Evolutionary conservation across 805 yeast genomes (phyloP).

Genomic region (Candida glaebosa): DNA sequence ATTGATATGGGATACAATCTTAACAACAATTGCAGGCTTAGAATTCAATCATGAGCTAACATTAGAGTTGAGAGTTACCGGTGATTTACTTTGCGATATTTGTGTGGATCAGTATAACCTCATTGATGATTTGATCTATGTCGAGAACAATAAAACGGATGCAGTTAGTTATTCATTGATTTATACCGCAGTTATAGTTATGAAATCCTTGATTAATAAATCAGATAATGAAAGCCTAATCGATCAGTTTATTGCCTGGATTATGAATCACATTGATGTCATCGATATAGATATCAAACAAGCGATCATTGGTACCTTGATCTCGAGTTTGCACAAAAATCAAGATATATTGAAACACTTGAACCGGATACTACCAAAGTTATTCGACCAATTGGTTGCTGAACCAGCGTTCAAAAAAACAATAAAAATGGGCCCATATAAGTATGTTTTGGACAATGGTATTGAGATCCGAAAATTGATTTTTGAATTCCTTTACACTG

Average conservation of each 20-base stretch:
- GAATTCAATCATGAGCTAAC: conserved; percentile 15
- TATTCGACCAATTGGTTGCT: conserved; percentile 53
- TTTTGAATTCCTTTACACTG: conserved; percentile 64
- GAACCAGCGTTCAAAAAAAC: conserved; percentile 56
- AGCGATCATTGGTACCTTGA: conserved; percentile 55
- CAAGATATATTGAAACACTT: conserved; percentile 43
- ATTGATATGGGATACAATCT: conserved; percentile 24
- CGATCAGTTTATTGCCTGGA: conserved; percentile 12
- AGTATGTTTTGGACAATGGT: conserved; percentile 77
- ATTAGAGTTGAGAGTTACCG: conserved; percentile 30
- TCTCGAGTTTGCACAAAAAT: conserved; percentile 59
- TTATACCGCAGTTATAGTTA: conserved; percentile 31
- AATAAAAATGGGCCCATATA: conserved; percentile 84
- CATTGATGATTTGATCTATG: conserved; percentile 7
- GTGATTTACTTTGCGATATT: conserved; percentile 33
- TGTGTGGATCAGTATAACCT: conserved; percentile 2
- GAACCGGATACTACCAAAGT: conserved; percentile 44
- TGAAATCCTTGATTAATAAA: conserved; percentile 27
- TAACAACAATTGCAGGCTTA: conserved; percentile 12
- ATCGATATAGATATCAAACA: conserved; percentile 51
- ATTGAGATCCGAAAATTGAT: conserved; percentile 68
- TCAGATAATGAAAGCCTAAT: conserved; percentile 12
- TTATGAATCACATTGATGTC: conserved; percentile 21
- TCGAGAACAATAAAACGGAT: conserved; percentile 13
- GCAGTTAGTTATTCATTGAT: conserved; percentile 14